phyloP scores from a whole-genome alignment of 345 rosid genomes.

The Eucalyptus regnans region DNA sequence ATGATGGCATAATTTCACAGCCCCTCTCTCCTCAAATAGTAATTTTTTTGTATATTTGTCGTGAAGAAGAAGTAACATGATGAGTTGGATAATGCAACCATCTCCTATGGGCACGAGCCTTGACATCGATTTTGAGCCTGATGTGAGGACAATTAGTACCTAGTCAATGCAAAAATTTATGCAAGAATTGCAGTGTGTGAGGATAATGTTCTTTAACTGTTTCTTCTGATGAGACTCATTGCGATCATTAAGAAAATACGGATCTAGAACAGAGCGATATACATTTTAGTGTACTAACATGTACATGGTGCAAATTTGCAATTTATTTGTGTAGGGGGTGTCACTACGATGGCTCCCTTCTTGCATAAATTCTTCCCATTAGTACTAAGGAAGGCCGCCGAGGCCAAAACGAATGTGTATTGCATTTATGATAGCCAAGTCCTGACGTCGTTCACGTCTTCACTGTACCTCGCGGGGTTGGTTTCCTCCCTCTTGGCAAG shows the following conservation, averaged over 20 bases:
- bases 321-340: constrained; percentile 45
- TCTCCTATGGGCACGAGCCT: not conserved
- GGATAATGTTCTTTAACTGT: not conserved
- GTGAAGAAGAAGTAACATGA: not conserved
- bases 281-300: not conserved
- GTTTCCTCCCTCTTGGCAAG: constrained; percentile 60
- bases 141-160: not conserved
- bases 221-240: not conserved
- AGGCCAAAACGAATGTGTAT: constrained; percentile 43
- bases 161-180: not conserved
- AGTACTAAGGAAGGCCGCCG: constrained; percentile 30
- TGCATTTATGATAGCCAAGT: constrained; percentile 54
- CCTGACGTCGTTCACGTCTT: constrained; percentile 73
- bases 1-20: too few relatives aligned
- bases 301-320: not conserved
- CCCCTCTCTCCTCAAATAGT: too few relatives aligned
- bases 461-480: constrained; percentile 67
- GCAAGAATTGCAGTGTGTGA: not conserved
- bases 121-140: not conserved
- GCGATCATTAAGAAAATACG: not conserved
- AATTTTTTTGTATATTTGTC: not conserved
- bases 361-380: constrained; percentile 72
- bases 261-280: not conserved
- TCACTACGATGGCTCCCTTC: constrained; percentile 81
- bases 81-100: not conserved